A percentile compares a stretch with the other conserved stretches of the same genome.
Conservation (phyloP, 768 basidiomycete species). For the Naganishia vishniacii region DNA sequence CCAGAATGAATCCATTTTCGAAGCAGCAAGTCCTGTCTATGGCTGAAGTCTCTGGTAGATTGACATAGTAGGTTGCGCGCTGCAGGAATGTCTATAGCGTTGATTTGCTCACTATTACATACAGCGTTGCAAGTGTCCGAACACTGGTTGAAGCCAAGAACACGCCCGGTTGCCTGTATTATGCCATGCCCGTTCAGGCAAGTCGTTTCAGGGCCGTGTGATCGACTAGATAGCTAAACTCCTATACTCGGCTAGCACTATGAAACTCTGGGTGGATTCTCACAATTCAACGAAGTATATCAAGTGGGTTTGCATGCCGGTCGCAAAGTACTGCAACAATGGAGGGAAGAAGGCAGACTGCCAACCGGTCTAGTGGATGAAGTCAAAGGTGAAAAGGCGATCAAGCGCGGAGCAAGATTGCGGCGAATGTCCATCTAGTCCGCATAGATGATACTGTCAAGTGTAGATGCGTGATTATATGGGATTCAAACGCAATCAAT, state of each 20-base stretch:
- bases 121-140: conserved; percentile 87
- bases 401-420: conserved; percentile 24
- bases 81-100: no score
- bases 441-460: conserved; percentile 2
- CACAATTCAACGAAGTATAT: conserved; percentile 81
- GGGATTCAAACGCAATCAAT: no score
- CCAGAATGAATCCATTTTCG: conserved; percentile 48
- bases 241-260: conserved; percentile 55
- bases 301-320: conserved; percentile 73
- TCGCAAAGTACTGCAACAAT: conserved; percentile 63
- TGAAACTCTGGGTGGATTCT: conserved; percentile 76
- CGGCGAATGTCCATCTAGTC: conserved; percentile 14
- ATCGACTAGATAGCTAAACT: not conserved
- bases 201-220: conserved; percentile 45
- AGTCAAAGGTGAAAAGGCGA: conserved; percentile 24
- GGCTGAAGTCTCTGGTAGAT: conserved; percentile 55
- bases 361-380: conserved; percentile 62
- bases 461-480: no score
- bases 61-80: conserved; percentile 80
- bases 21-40: conserved; percentile 43
- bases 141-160: conserved; percentile 94
- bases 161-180: conserved; percentile 79
- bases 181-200: conserved; percentile 87
- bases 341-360: conserved; percentile 77
- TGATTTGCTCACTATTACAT: no score